Evolutionary conservation across 2,329 filamentous ascomycete genomes (phyloP).

Genomic region (Colletotrichum agaves): DNA sequence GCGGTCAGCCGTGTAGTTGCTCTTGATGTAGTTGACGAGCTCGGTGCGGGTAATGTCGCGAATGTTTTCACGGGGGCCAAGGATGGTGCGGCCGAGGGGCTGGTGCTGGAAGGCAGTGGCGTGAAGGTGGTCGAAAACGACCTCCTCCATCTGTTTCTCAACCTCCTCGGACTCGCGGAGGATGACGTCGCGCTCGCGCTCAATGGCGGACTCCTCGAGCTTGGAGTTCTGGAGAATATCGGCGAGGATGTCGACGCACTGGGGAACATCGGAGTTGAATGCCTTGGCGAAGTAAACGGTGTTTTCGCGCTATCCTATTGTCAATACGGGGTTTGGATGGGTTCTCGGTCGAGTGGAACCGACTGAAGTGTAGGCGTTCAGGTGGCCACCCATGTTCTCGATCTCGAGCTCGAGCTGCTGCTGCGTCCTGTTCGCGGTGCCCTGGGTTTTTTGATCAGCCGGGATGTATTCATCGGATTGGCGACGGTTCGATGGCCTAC

Average conservation of each 20-base stretch:
- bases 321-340: conserved; percentile 23
- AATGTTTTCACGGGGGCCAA: conserved; percentile 98
- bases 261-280: conserved; percentile 97
- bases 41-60: conserved; percentile 93
- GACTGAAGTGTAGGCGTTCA: conserved; percentile 99
- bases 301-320: conserved; percentile 82
- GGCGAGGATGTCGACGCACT: conserved; percentile 97
- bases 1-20: conserved; percentile 98
- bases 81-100: conserved; percentile 95
- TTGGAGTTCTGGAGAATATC: conserved; percentile 99
- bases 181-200: conserved; percentile 98
- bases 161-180: conserved; percentile 99
- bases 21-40: conserved; percentile 96
- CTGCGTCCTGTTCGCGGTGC: conserved; percentile 92
- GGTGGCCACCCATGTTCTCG: conserved; percentile 99
- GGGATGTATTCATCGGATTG: conserved; percentile 1
- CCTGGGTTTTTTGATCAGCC: conserved; percentile 59
- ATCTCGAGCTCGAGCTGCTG: conserved; percentile 99
- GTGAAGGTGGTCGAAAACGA: conserved; percentile 98
- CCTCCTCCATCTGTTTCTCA: conserved; percentile 99
- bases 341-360: conserved; percentile 48
- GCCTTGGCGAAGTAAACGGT: conserved; percentile 99
- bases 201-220: conserved; percentile 90
- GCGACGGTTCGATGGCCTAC: conserved; percentile 57
- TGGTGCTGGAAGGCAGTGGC: conserved; percentile 98